A percentile compares a stretch with the other conserved stretches of the same genome.
Evolutionary conservation across 169 alveolate genomes (phyloP).

Genomic region (Blepharisma undulans): DNA sequence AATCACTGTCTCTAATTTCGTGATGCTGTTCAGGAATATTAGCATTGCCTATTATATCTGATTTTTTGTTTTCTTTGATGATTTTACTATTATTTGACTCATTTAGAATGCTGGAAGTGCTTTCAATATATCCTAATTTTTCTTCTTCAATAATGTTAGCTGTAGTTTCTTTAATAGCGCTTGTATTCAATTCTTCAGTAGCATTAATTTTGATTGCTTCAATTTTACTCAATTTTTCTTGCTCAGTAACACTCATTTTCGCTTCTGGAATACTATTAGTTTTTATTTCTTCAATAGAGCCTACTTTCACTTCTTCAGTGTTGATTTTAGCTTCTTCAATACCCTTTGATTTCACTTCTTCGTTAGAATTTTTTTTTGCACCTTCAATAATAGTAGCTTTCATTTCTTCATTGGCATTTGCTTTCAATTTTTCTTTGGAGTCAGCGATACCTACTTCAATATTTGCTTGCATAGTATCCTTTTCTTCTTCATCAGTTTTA

Average conservation of each 20-base stretch:
- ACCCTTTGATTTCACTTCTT: not conserved
- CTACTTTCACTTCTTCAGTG: not conserved
- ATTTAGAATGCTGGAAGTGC: no score
- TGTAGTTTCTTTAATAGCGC: not conserved
- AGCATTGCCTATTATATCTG: not conserved
- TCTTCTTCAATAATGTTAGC: not conserved
- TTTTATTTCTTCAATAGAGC: no score
- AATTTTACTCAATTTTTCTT: no score
- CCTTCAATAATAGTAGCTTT: no score
- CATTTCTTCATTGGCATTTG: no score
- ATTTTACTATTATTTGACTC: no score
- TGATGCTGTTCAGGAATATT: not conserved
- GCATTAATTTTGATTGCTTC: not conserved
- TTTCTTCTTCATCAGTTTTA: not conserved
- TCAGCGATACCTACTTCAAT: no score
- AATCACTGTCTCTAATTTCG: not conserved
- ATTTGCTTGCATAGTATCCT: not conserved
- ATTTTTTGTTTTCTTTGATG: not conserved
- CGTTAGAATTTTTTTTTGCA: not conserved
- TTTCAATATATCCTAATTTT: no score
- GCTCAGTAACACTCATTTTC: no score
- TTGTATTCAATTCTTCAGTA: not conserved
- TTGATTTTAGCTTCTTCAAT: not conserved
- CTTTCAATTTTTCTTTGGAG: no score
- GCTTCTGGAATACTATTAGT: not conserved